Evolutionary conservation across 2,329 filamentous ascomycete genomes (phyloP).

Genomic region (Fusarium graminum): DNA sequence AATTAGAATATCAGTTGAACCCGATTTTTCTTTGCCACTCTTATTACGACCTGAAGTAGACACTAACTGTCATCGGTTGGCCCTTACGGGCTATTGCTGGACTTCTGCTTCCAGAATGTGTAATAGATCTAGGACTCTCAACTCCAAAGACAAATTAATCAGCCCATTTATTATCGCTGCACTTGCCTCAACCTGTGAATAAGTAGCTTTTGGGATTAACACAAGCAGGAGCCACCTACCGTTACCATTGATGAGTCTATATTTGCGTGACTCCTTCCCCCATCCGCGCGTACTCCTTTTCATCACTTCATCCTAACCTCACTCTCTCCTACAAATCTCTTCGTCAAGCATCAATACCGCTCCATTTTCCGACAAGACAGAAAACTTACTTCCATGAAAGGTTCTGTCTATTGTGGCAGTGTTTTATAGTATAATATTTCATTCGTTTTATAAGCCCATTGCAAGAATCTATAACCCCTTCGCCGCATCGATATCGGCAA

Average conservation of each 20-base stretch:
- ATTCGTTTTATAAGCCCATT: slow-evolving; percentile 37
- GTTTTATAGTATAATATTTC: slow-evolving; percentile 35
- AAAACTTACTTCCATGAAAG: slow-evolving; percentile 6
- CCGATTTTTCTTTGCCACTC: neutral
- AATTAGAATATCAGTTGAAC: neutral
- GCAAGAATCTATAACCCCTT: neutral
- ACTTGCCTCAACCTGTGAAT: neutral
- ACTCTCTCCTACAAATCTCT: slow-evolving; percentile 36
- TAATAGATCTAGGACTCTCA: neutral
- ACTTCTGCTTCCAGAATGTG: neutral
- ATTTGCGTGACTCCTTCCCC: slow-evolving; percentile 44
- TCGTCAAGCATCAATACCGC: slow-evolving; percentile 44
- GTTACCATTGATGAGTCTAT: neutral
- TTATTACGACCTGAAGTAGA: neutral
- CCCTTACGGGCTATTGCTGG: neutral
- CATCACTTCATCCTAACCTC: slow-evolving; percentile 33
- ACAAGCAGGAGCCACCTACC: slow-evolving; percentile 8
- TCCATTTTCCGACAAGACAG: slow-evolving; percentile 23
- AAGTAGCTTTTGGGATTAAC: too few relatives aligned
- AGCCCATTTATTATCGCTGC: neutral
- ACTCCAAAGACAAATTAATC: neutral
- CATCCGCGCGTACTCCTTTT: slow-evolving; percentile 8
- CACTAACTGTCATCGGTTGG: neutral
- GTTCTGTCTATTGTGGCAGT: slow-evolving; percentile 20
- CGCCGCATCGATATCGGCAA: neutral